phyloP scores from a whole-genome alignment of 108 stramenopile species.

The Nitzschia palea region DNA sequence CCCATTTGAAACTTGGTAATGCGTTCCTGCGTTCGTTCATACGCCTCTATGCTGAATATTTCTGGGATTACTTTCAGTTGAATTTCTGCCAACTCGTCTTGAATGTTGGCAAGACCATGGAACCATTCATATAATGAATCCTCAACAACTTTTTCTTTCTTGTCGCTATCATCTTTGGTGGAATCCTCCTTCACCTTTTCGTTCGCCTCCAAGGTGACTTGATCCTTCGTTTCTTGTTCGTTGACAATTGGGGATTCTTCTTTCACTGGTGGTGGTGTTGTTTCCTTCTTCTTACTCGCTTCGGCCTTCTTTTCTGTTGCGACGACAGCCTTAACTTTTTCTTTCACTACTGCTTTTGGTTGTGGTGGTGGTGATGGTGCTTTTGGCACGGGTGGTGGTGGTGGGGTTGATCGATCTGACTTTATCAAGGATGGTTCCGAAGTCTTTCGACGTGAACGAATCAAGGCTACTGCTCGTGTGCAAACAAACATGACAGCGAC shows the following conservation, averaged over 20 bases:
- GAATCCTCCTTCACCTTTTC: too few species aligned
- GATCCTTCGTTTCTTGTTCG: too few species aligned
- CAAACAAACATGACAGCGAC: background rate
- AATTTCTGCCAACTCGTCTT: background rate
- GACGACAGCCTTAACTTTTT: background rate
- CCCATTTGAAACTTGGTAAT: background rate
- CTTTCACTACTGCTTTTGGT: background rate
- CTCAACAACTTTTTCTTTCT: background rate
- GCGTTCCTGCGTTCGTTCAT: background rate
- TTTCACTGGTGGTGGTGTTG: too few species aligned
- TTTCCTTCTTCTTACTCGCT: background rate
- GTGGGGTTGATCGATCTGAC: too few species aligned
- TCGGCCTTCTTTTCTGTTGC: background rate
- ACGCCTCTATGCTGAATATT: background rate
- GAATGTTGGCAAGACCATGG: conserved; percentile 2
- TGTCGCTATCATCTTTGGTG: background rate
- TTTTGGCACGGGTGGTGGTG: too few species aligned
- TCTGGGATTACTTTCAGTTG: background rate
- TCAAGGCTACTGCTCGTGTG: too few species aligned
- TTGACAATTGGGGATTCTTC: too few species aligned
- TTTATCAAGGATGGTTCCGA: too few species aligned
- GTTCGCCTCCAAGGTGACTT: too few species aligned
- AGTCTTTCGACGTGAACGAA: too few species aligned
- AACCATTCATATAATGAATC: background rate
- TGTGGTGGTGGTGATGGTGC: background rate